Conservation (phyloP, 2,329 filamentous ascomycete genomes). For the Sporothrix mexicana region DNA sequence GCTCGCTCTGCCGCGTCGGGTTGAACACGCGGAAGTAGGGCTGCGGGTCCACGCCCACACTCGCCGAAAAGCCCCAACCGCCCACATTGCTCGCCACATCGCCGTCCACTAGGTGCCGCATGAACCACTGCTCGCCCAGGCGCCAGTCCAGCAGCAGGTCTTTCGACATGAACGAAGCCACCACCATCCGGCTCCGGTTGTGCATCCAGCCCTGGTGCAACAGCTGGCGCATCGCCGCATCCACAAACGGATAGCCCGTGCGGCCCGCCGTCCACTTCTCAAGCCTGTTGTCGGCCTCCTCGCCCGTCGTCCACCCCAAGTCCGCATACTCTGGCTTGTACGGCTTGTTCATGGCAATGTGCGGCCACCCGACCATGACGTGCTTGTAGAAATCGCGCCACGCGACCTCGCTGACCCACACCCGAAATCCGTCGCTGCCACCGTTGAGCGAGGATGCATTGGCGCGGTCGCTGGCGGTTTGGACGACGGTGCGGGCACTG, state of each 20-base stretch:
- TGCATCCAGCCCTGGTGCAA: slow-evolving; percentile 76
- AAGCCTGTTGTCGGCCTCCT: slow-evolving; percentile 60
- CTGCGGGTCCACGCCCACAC: slow-evolving; percentile 53
- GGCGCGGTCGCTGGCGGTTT: slow-evolving; percentile 64
- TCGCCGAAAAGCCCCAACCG: slow-evolving; percentile 59
- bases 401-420: slow-evolving; percentile 82
- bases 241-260: slow-evolving; percentile 83
- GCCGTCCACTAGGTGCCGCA: slow-evolving; percentile 79
- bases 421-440: slow-evolving; percentile 68
- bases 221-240: slow-evolving; percentile 84
- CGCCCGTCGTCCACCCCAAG: slow-evolving; percentile 80
- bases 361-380: slow-evolving; percentile 84
- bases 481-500: slow-evolving; percentile 69
- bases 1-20: slow-evolving; percentile 81
- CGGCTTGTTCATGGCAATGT: slow-evolving; percentile 71
- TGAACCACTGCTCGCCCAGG: slow-evolving; percentile 80
- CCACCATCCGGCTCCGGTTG: slow-evolving; percentile 84
- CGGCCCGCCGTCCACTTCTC: slow-evolving; percentile 73
- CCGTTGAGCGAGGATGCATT: slow-evolving; percentile 69
- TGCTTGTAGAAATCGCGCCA: slow-evolving; percentile 92
- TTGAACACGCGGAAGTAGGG: slow-evolving; percentile 94
- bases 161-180: slow-evolving; percentile 79
- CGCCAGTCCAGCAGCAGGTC: slow-evolving; percentile 85
- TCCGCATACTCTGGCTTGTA: slow-evolving; percentile 84
- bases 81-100: slow-evolving; percentile 80